phyloP scores from a whole-genome alignment of 2,329 filamentous ascomycete species.

The Ophiostoma himal-ulmi region DNA sequence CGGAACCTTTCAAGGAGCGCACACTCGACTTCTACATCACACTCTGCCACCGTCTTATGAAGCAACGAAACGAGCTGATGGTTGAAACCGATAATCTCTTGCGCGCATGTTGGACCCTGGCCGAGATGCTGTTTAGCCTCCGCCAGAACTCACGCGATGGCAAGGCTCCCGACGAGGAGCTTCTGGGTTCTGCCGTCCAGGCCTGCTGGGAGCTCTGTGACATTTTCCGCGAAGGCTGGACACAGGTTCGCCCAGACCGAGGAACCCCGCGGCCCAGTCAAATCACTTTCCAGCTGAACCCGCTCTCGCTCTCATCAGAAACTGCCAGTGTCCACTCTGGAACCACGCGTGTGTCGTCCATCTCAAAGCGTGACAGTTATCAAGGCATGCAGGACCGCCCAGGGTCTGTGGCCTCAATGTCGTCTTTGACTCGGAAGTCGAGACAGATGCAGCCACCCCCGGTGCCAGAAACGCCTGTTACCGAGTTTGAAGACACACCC shows the following conservation, averaged over 20 bases:
- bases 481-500: slow-evolving; percentile 87
- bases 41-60: slow-evolving; percentile 92
- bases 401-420: slow-evolving; percentile 22
- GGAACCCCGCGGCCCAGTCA: slow-evolving; percentile 80
- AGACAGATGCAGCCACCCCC: slow-evolving; percentile 45
- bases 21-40: slow-evolving; percentile 94
- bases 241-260: slow-evolving; percentile 76
- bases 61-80: slow-evolving; percentile 71
- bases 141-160: slow-evolving; percentile 74
- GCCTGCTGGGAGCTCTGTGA: slow-evolving; percentile 94
- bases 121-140: slow-evolving; percentile 88
- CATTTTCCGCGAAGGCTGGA: slow-evolving; percentile 88
- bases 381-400: slow-evolving; percentile 32
- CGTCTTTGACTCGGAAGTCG: slow-evolving; percentile 23
- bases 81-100: slow-evolving; percentile 81
- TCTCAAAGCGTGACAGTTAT: slow-evolving; percentile 41
- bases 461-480: slow-evolving; percentile 84
- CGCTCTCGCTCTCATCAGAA: slow-evolving; percentile 36
- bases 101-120: slow-evolving; percentile 80
- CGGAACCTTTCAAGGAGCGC: slow-evolving; percentile 79
- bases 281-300: slow-evolving; percentile 56
- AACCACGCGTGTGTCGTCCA: slow-evolving; percentile 40
- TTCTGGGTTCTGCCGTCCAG: slow-evolving; percentile 80
- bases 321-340: slow-evolving; percentile 33
- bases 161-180: slow-evolving; percentile 69